Base-by-base conservation (phyloP, 805 yeast genomes). In the Blastobotrys americana region DNA sequence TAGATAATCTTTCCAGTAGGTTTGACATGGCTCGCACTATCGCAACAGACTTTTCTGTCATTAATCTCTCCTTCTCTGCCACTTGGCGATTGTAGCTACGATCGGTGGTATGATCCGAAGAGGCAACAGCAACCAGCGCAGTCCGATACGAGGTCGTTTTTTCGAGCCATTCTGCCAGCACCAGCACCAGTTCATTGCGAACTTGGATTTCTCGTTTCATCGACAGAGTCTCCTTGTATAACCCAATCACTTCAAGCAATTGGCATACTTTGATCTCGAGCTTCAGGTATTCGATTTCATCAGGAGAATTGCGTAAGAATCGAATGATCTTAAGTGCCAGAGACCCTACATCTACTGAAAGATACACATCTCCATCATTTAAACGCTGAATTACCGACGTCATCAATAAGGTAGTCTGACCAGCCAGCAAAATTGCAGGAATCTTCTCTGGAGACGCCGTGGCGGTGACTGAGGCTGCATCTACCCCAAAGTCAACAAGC, bases 101-200 rank as follows among this genome's bases (percentile, higher is more conserved):
- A 33, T 36, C 45, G 39, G 37, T 17, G 37, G 43, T 31, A 21
- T 27, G 39, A 35, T 5, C 35, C 37, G n/a, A 23, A 19, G 31
- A 25, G 25, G 34, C 28, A 3, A n/a, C 34, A 4, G 40, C 20
- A 16, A 31, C 19, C 15, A 33, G 27, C 16, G 31, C 16, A 39
- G 10, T 20, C n/a, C 34, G 13, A 10, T 36, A 13, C 15, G 52
- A 21, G 3, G 42, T 37, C 5, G 48, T 38, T 22, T 42, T 37
- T 5, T 52, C 57, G 13, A 58, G 49, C 63, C 63, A 58, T 21
- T 53, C 55, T n/a, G 53, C 44, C n/a, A 58, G 44, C 15, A 48
- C 41, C 15, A 37, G 20, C 2, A 51, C 60, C 17, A 58, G 41
- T 19, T 51, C 48, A 36, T 55, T 57, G 9, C 61, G 44, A 9